Percentiles rank a stretch among this genome's conserved stretches.
Conservation (phyloP, 2,329 filamentous ascomycete species). For the Thielaviopsis populi region DNA sequence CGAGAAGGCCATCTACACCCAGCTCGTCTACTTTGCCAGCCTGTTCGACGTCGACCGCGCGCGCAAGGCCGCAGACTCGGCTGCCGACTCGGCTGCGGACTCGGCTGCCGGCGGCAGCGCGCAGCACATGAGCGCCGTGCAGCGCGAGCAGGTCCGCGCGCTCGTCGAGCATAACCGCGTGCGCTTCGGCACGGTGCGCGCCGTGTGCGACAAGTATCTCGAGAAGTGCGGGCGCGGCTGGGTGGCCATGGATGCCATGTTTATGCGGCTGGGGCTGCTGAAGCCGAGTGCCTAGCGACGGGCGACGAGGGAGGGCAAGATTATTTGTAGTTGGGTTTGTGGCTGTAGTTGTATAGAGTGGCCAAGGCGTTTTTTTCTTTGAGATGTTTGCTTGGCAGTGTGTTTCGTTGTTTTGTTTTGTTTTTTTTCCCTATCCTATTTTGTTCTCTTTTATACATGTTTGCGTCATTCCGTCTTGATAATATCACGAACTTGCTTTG, state of each 20-base stretch:
- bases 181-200: conserved; percentile 61
- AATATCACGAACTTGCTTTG: no score
- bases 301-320: no score
- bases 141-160: conserved; percentile 50
- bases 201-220: conserved; percentile 66
- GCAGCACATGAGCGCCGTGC: conserved; percentile 31
- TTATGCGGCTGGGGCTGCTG: conserved; percentile 48
- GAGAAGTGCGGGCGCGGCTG: conserved; percentile 83
- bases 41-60: conserved; percentile 86
- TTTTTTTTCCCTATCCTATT: no score
- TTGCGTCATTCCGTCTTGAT: no score
- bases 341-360: no score
- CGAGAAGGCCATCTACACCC: conserved; percentile 88
- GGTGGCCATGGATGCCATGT: conserved; percentile 86
- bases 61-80: conserved; percentile 35
- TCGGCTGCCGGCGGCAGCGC: conserved; percentile 18
- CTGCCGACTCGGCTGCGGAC: conserved; percentile 18
- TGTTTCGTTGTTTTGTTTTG: no score
- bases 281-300: background rate
- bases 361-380: no score
- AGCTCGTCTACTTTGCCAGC: conserved; percentile 71
- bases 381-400: no score
- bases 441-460: no score
- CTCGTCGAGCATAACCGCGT: conserved; percentile 70
- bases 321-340: no score